These are phyloP conservation scores for Aphanomyces invadans DNA, from an alignment of 352 stramenopile genomes.

Conservation along the genomic window DNA sequence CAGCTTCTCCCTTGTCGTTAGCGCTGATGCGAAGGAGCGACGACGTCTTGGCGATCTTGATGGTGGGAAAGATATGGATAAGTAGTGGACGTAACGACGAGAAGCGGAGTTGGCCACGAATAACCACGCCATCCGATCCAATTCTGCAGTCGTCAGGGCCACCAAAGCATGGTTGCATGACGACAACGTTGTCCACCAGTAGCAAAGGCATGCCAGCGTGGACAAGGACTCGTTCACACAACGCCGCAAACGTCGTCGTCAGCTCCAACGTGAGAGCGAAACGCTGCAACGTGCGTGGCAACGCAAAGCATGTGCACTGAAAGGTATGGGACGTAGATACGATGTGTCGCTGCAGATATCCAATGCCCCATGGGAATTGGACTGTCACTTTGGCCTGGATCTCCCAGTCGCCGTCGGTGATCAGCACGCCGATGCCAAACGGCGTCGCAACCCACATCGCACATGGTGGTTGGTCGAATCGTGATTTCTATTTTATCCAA, in stretches of 20 bases:
- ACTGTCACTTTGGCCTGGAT: background rate
- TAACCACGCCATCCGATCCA: too few relatives aligned
- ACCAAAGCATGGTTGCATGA: constrained; percentile 3
- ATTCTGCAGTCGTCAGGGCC: background rate
- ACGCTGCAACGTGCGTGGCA: background rate
- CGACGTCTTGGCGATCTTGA: background rate
- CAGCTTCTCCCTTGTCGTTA: background rate
- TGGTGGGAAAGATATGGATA: background rate
- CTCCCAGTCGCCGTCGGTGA: background rate
- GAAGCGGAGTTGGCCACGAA: background rate
- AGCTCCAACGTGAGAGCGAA: background rate
- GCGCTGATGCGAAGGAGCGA: background rate
- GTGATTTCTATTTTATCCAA: background rate
- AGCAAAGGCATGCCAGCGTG: background rate
- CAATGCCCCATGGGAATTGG: background rate
- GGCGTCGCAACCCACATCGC: constrained; percentile 10
- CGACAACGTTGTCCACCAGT: background rate
- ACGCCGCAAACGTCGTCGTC: background rate
- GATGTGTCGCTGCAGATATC: background rate
- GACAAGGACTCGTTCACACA: background rate
- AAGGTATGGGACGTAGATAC: background rate
- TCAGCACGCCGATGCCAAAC: background rate
- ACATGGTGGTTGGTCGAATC: background rate
- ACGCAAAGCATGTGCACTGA: background rate
- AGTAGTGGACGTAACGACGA: constrained; percentile 3